Evolutionary conservation across 352 stramenopile genomes (phyloP), one percentile per base, ranked within the genome.

Genomic region (Phytophthora pistaciae): DNA sequence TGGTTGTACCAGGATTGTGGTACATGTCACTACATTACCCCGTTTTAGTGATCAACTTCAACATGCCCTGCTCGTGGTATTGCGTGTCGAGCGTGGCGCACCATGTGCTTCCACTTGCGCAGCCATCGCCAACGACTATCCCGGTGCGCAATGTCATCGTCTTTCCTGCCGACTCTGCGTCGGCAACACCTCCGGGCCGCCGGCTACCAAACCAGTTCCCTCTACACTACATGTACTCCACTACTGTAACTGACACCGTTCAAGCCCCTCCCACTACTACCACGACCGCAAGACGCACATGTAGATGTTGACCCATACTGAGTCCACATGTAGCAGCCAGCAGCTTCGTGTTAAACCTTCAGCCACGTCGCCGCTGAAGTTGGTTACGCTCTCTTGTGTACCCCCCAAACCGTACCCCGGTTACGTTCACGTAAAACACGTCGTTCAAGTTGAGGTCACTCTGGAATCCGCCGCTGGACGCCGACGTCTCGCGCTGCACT

Each of bases 381-480:
- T n/a, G 13, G 38, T n/a, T n/a, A 44, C 38, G 13, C 13, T n/a
- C 38, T 44, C 38, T 29, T 4, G 5, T 5, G 38, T 44, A 44
- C 38, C 38, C 36, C 36, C 13, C 5, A n/a, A n/a, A n/a, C 8
- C 38, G 38, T 44, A 44, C 38, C 36, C 38, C 38, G 38, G 38
- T 44, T 44, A 44, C 38, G 48, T 54, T 65, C 60, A 66, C 55
- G 55, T 62, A 44, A 69, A 73, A 68, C 40, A 50, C 56, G 38
- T 20, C 10, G 70, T 77, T 77, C 70, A 77, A 77, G n/a, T 77
- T 77, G 70, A 64, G 57, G 52, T 38, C 68, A 64, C 48, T 69
- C 50, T 7, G 33, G 14, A 64, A 59, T 58, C 53, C 56, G 46
- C 48, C 49, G 42, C 14, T 23, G 14, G 36, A 5, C 7, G 3